Conservation (phyloP, 1,139 yeast species). For the Blastobotrys indianensis region DNA sequence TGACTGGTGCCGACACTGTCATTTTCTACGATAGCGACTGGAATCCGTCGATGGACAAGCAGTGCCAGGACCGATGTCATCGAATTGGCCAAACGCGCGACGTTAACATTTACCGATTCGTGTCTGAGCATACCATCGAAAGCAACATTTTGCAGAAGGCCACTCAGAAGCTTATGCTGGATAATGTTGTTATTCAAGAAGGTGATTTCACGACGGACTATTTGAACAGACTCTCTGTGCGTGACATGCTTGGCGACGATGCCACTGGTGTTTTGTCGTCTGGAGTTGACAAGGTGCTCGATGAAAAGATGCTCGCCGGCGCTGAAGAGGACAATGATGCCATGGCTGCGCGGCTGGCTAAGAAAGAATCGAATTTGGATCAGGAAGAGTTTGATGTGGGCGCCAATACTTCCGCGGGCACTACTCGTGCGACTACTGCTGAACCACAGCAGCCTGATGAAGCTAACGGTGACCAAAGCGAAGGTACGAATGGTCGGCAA, state of each 20-base stretch:
- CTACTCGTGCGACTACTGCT: slow-evolving; percentile 16
- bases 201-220: slow-evolving; percentile 98
- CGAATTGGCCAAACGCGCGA: slow-evolving; percentile 98
- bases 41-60: slow-evolving; percentile 99
- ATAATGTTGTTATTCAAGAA: slow-evolving; percentile 93
- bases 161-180: slow-evolving; percentile 90
- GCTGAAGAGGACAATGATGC: slow-evolving; percentile 99
- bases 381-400: slow-evolving; percentile 68
- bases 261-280: slow-evolving; percentile 20
- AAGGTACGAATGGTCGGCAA: slow-evolving; percentile 11
- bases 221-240: slow-evolving; percentile 82
- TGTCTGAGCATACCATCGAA: slow-evolving; percentile 93
- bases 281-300: slow-evolving; percentile 36
- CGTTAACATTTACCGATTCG: slow-evolving; percentile 94
- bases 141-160: slow-evolving; percentile 92
- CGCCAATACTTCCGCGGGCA: slow-evolving; percentile 12
- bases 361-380: slow-evolving; percentile 80
- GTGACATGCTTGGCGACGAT: slow-evolving; percentile 73
- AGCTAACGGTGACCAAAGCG: slow-evolving; percentile 2
- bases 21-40: slow-evolving; percentile 99
- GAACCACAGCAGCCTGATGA: slow-evolving; percentile 9
- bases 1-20: slow-evolving; percentile 98
- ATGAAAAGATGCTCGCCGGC: slow-evolving; percentile 67
- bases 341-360: slow-evolving; percentile 82
- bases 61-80: slow-evolving; percentile 98